Evolutionary conservation across 192 early-diverging fungal species (phyloP), one percentile per base, ranked within the genome.

Genomic region (Backusella tarrabulga): DNA sequence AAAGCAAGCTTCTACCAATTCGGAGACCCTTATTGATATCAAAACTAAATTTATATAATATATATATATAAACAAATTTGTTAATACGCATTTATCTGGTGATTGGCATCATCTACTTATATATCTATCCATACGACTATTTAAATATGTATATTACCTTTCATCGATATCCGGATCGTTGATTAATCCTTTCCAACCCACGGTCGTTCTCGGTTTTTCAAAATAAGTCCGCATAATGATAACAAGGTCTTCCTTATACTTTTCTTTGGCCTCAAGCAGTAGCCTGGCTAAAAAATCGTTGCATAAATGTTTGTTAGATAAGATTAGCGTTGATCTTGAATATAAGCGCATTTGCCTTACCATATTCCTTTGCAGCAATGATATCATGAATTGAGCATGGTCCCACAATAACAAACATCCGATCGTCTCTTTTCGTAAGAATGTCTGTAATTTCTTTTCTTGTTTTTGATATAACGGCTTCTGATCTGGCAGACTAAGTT

Each of bases 211-310:
- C 66, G 97, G 97, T 87, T 99, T 99, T 79, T 99, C 97, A 91
- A 99, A 98, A 90, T 99, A 99, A 68, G 94, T 91, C 54, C 97
- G 90, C 97, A 99, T 99, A 75, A 99, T 87, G 77, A 99, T 93
- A 41, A 93, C 84, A 76, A 99, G 78, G 14, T 97, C 94, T 41
- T 90, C 90, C 56, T 89, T 83, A 71, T 92, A 83, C 70, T 86
- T 80, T 35, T 93, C 92, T n/a, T 71, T 70, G 1, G 73, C 73
- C 21, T 66, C 38, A 19, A 76, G 41, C 9, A 82, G 68, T 17
- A 52, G 36, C 21, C 72, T 73, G 56, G 76, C 80, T 82, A 70
- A 7, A 70, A 3, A 63, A 23, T 3, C 6, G 23, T 38, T 1
- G 9, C 41, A 34, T 76, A 44, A n/a, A 46, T 63, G 11, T 63